Conservation (phyloP, 768 basidiomycete genomes). For the Russula ochroleuca region DNA sequence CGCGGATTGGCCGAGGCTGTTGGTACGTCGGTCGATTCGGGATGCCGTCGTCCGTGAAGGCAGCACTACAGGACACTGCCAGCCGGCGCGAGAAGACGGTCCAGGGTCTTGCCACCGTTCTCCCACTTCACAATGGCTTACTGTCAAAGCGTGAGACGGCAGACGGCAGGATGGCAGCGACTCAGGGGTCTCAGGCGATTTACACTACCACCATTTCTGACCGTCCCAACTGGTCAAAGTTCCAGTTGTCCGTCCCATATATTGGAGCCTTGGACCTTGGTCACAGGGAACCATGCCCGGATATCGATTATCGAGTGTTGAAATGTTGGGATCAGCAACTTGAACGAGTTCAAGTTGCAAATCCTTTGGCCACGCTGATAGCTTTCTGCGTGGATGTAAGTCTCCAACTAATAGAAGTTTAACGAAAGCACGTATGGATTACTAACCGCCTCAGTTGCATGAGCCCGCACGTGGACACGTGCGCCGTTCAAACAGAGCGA, state of each 20-base stretch:
- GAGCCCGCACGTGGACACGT: background rate
- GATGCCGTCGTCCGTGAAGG: slow-evolving; percentile 5
- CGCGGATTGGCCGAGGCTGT: background rate
- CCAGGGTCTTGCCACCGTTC: background rate
- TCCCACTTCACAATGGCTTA: slow-evolving; percentile 9
- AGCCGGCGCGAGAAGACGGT: slow-evolving; percentile 6
- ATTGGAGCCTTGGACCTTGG: background rate
- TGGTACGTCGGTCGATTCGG: background rate
- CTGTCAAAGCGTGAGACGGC: background rate
- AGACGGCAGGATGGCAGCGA: background rate
- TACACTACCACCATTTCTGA: slow-evolving; percentile 1
- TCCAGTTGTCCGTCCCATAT: background rate
- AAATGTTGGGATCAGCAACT: background rate
- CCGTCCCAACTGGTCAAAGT: background rate
- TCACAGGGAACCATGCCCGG: slow-evolving; percentile 2
- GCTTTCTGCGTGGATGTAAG: background rate
- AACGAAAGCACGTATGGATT: background rate
- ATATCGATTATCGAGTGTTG: background rate
- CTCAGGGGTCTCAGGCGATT: background rate
- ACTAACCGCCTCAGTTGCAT: background rate
- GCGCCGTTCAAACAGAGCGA: background rate
- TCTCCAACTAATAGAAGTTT: background rate
- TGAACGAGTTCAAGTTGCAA: background rate
- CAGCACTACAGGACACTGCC: background rate
- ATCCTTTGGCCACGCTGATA: background rate